Base-by-base conservation (phyloP, 768 basidiomycete species). In the Artomyces pyxidatus region DNA sequence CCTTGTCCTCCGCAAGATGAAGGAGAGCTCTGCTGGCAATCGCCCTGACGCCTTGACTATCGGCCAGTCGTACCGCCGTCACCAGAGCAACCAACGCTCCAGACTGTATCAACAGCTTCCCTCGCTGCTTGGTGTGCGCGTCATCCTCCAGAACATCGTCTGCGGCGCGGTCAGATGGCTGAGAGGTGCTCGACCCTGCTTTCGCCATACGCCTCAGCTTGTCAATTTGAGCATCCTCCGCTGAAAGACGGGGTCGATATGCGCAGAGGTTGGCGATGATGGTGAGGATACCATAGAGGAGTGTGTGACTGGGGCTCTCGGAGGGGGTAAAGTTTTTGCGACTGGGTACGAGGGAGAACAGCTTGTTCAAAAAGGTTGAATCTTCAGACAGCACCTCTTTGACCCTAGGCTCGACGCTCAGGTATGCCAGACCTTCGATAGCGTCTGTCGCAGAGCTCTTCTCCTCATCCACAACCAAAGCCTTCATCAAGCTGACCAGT, bases 191-290 rank as follows among this genome's bases (percentile, higher is more conserved):
- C 12, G 53, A 44, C 3, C 56, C 54, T 14, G 58, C 49, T 23
- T 72, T 70, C 3, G 92, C 79, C 84, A 97, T 88, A 42, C 71
- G 73, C 55, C 79, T 78, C 32, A 97, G 71, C 61, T 83, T 88
- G 47, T 83, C 80, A 4, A 95, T 75, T 60, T 96, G 91, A 26
- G 74, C 71, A 60, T 95, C 83, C 63, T 96, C 92, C 45, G 87
- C 81, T 7, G 76, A 84, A 19, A 92, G 68, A 11, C 72, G 77
- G 7, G 85, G 83, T 44, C 76, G 81, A 61, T 85, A 85, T 10
- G 74, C 68, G 40, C 81, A 81, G 30, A 96, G 62, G 61, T 96
- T 93, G 53, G 75, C 67, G 42, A 90, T 74, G 54, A 94, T 82
- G 45, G 81, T 72, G 25, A 87, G 75, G 37, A 91, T 63, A 6